Base-by-base conservation (phyloP, 257 asterid genomes). In the Fraxinus quadrangulata region DNA sequence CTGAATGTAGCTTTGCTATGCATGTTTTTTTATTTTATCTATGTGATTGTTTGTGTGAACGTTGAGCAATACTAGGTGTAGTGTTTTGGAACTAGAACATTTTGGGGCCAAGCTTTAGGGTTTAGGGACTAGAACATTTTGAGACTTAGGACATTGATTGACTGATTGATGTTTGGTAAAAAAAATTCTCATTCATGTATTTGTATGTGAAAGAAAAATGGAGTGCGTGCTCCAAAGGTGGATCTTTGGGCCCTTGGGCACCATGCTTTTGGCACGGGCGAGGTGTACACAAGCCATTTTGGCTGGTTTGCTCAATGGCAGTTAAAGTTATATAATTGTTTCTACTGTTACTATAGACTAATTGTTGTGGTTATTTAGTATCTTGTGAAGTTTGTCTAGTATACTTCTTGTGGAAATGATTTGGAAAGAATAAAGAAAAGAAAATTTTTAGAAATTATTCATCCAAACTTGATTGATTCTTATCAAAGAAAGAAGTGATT, bases 131-230 rank as follows among this genome's bases (percentile, higher is more conserved):
- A 9, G 24, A 3, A 14, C 67, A 40, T 24, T 36, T 51, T 66
- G 1, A 61, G 79, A 71, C 16, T 24, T 49, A 69, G 81, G 81
- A 75, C 73, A 24, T 82, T 78, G 17, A 3, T 47, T 47, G 66
- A 13, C 42, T 71, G 71, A 39, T n/a, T 49, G 36, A 11, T 47
- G 26, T 23, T 71, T 24, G 42, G 26, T 28, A 24, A 28, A 28
- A 28, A 28, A 23, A 4, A 21, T 74, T 73, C 33, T 17, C 76
- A 14, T 54, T n/a, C 65, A 54, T 6, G 65, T 54, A 54, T 54
- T 54, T 54, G 65, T 54, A 54, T 19, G 26, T 19, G 65, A 54
- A 19, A 54, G 65, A 54, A 54, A 37, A 19, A 47, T 54, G 26
- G 9, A 19, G 12, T 1, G 7, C n/a, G 2, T 1, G 3, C 65